Percentiles rank a stretch among this genome's conserved stretches.
phyloP scores from a whole-genome alignment of 2,329 filamentous ascomycete species.

The Fusarium phyllophilum region DNA sequence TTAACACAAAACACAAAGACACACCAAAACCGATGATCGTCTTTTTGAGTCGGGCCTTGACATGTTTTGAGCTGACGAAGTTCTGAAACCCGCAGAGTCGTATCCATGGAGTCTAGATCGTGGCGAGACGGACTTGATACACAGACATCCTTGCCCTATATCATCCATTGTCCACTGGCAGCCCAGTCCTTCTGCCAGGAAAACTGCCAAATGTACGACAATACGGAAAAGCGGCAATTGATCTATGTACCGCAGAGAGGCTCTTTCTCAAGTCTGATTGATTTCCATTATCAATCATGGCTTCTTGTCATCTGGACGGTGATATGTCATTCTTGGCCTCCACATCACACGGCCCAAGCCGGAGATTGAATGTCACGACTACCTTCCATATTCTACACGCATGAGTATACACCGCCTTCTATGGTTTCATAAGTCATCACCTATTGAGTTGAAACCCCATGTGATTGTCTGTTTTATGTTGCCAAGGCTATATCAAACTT shows the following conservation, averaged over 20 bases:
- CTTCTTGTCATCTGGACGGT: background rate
- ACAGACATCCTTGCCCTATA: conserved; percentile 11
- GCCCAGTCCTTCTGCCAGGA: conserved; percentile 2
- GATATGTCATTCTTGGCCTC: background rate
- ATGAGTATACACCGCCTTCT: background rate
- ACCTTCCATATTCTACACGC: background rate
- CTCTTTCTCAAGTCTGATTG: background rate
- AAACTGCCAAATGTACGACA: conserved; percentile 19
- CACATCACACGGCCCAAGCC: background rate
- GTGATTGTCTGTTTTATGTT: background rate
- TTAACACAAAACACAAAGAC: conserved; percentile 4
- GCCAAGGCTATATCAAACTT: background rate
- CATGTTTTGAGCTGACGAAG: conserved; percentile 22
- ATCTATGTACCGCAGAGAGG: background rate
- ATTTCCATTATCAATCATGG: background rate
- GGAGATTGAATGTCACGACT: background rate
- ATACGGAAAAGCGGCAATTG: conserved; percentile 21
- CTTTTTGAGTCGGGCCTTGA: background rate
- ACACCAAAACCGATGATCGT: background rate
- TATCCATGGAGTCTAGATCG: conserved; percentile 29
- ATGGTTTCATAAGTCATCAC: background rate
- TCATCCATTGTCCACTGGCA: conserved; percentile 3
- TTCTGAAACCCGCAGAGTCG: conserved; percentile 24
- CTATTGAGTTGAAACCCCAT: background rate
- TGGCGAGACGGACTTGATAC: conserved; percentile 28